phyloP scores from a whole-genome alignment of 495 filamentous ascomycete genomes.

The Corynascus novoguineensis region DNA sequence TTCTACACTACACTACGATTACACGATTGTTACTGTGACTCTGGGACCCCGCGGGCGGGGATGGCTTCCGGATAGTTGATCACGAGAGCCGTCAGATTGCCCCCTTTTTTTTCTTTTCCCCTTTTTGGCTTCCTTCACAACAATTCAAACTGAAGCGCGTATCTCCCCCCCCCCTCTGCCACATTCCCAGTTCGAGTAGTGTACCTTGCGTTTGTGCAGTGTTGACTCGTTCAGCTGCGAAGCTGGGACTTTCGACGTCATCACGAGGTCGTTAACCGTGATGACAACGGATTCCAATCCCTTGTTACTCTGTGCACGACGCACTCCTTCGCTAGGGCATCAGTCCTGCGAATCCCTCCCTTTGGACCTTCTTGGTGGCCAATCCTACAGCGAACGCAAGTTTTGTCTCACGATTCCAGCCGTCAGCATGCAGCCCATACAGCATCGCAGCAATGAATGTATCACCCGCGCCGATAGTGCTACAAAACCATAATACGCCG shows the following conservation, averaged over 20 bases:
- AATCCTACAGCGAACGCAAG: slow-evolving; percentile 59
- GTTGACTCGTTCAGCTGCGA: slow-evolving; percentile 1
- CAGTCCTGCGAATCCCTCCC: slow-evolving; percentile 60
- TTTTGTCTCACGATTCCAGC: slow-evolving; percentile 47
- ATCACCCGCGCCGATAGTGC: slow-evolving; percentile 67
- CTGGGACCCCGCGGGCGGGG: slow-evolving; percentile 27
- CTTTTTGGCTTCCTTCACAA: too few species aligned
- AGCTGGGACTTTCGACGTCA: slow-evolving; percentile 8
- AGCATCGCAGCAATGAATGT: slow-evolving; percentile 70
- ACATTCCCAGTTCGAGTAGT: slow-evolving; percentile 4
- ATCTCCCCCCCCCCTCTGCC: not conserved
- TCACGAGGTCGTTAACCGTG: slow-evolving; percentile 12
- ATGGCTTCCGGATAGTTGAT: slow-evolving; percentile 23
- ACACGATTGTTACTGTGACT: too few species aligned
- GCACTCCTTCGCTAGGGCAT: slow-evolving; percentile 23
- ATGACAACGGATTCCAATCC: too few species aligned
- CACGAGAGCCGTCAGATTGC: slow-evolving; percentile 18
- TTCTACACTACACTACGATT: too few species aligned
- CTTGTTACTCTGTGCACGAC: too few species aligned
- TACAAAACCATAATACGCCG: slow-evolving; percentile 25
- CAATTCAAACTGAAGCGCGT: too few species aligned
- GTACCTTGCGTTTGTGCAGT: not conserved
- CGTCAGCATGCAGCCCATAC: slow-evolving; percentile 49
- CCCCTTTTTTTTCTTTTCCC: slow-evolving; percentile 2
- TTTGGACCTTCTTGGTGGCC: slow-evolving; percentile 61